These are phyloP conservation scores for Williopsis jadinii DNA, from an alignment of 1,139 yeast genomes.

Conservation along the genomic window DNA sequence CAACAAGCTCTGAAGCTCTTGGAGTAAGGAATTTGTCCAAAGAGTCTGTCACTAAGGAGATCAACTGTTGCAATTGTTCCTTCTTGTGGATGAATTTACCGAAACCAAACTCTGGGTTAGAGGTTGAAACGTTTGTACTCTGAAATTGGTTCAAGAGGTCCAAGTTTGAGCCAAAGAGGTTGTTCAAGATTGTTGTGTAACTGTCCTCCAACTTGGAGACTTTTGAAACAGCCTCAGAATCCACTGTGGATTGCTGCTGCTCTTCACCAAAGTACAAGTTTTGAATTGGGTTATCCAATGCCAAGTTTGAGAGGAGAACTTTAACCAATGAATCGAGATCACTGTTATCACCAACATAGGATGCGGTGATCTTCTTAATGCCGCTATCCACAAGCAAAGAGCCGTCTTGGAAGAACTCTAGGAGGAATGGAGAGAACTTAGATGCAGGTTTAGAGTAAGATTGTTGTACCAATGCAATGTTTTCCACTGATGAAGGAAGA, in stretches of 20 bases:
- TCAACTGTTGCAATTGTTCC: slow-evolving; percentile 42
- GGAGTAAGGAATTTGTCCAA: slow-evolving; percentile 44
- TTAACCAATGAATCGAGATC: slow-evolving; percentile 33
- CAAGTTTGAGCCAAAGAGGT: slow-evolving; percentile 50
- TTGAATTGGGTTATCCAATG: slow-evolving; percentile 51
- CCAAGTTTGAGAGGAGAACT: slow-evolving; percentile 46
- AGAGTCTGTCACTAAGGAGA: slow-evolving; percentile 41
- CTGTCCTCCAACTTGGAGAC: slow-evolving; percentile 57
- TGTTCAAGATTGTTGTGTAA: slow-evolving; percentile 67
- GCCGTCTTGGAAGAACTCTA: slow-evolving; percentile 67
- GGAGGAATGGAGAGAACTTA: slow-evolving; percentile 59
- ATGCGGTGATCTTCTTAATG: slow-evolving; percentile 38
- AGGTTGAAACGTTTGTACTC: slow-evolving; percentile 33
- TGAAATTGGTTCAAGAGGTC: slow-evolving; percentile 54
- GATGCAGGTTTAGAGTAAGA: slow-evolving; percentile 41
- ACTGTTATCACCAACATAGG: slow-evolving; percentile 51
- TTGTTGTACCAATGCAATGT: slow-evolving; percentile 55
- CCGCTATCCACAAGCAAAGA: slow-evolving; percentile 38
- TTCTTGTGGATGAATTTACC: slow-evolving; percentile 64
- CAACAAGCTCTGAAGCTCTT: slow-evolving; percentile 40
- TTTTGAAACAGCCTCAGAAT: slow-evolving; percentile 34
- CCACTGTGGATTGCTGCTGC: slow-evolving; percentile 5
- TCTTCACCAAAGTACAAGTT: slow-evolving; percentile 54
- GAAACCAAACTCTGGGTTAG: slow-evolving; percentile 80
- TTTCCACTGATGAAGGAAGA: slow-evolving; percentile 50